Percentiles rank a stretch among this genome's conserved stretches.
Conservation (phyloP, 345 rosid genomes). For the Euclidium syriacum region DNA sequence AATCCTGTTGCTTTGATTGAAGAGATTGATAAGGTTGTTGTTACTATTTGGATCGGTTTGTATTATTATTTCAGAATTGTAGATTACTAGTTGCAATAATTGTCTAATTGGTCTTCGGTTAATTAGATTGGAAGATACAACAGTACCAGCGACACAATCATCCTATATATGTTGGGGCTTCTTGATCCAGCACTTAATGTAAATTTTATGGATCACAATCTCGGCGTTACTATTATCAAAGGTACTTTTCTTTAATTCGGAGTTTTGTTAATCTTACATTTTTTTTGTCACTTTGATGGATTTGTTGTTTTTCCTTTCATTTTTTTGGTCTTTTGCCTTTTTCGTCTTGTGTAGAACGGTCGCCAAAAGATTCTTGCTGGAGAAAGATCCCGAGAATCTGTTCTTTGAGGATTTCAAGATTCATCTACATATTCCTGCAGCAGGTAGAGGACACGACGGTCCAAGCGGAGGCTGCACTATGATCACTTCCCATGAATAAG, state of each 20-base stretch:
- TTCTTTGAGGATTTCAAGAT: constrained; percentile 69
- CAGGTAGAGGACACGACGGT: constrained; percentile 87
- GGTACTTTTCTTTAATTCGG: constrained; percentile 46
- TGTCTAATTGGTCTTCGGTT: constrained; percentile 3
- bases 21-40: constrained; percentile 97
- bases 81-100: neutral
- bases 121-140: constrained; percentile 79
- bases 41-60: no score
- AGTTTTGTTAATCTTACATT: no score
- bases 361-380: constrained; percentile 55
- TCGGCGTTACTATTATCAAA: constrained; percentile 87
- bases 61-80: no score
- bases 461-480: constrained; percentile 98
- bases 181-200: constrained; percentile 97
- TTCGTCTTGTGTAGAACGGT: constrained; percentile 34
- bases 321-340: neutral
- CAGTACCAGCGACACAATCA: constrained; percentile 83
- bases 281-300: no score
- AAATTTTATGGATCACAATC: constrained; percentile 88
- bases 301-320: neutral
- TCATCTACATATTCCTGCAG: constrained; percentile 92
- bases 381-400: constrained; percentile 54
- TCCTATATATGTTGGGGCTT: constrained; percentile 89
- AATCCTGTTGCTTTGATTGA: constrained; percentile 94
- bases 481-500: constrained; percentile 85